Percentiles rank a stretch among this genome's conserved stretches.
phyloP scores from a whole-genome alignment of 208 protist species.

The Leishmania aethiopica region DNA sequence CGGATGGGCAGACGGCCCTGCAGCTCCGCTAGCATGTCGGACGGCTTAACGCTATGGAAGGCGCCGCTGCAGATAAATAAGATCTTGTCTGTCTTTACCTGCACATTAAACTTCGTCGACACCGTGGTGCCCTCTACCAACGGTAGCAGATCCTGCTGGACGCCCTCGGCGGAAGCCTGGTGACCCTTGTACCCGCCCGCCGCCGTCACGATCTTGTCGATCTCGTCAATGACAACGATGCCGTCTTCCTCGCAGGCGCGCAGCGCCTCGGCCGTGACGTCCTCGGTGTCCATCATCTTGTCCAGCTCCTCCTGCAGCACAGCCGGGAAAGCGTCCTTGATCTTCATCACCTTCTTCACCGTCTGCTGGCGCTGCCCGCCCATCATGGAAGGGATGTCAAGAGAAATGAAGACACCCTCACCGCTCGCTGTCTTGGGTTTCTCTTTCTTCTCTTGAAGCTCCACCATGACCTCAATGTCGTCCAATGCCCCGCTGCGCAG shows the following conservation, averaged over 20 bases:
- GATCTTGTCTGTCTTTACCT: slow-evolving; percentile 98
- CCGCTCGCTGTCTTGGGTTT: slow-evolving; percentile 80
- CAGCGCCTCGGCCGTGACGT: slow-evolving; percentile 93
- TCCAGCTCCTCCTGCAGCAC: slow-evolving; percentile 94
- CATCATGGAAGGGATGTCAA: slow-evolving; percentile 89
- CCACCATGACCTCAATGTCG: slow-evolving; percentile 92
- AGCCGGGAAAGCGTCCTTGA: slow-evolving; percentile 92
- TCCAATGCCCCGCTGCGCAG: slow-evolving; percentile 93
- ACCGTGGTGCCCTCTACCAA: slow-evolving; percentile 98
- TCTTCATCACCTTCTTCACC: slow-evolving; percentile 93
- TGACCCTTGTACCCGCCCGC: slow-evolving; percentile 88
- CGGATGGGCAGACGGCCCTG: slow-evolving; percentile 98
- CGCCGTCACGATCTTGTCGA: slow-evolving; percentile 98
- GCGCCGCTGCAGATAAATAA: slow-evolving; percentile 98
- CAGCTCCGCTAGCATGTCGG: slow-evolving; percentile 95
- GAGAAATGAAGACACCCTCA: slow-evolving; percentile 86
- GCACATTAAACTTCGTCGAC: slow-evolving; percentile 96
- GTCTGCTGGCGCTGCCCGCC: slow-evolving; percentile 70
- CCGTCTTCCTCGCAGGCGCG: slow-evolving; percentile 96
- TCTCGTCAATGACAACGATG: slow-evolving; percentile 99
- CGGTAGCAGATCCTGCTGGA: slow-evolving; percentile 98
- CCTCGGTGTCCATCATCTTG: slow-evolving; percentile 94
- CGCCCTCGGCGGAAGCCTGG: slow-evolving; percentile 96
- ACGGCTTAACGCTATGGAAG: slow-evolving; percentile 96
- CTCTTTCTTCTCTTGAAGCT: slow-evolving; percentile 92